phyloP scores from a whole-genome alignment of 225 moss, liverwort and hornwort species.

The Sphagnum contortum region DNA sequence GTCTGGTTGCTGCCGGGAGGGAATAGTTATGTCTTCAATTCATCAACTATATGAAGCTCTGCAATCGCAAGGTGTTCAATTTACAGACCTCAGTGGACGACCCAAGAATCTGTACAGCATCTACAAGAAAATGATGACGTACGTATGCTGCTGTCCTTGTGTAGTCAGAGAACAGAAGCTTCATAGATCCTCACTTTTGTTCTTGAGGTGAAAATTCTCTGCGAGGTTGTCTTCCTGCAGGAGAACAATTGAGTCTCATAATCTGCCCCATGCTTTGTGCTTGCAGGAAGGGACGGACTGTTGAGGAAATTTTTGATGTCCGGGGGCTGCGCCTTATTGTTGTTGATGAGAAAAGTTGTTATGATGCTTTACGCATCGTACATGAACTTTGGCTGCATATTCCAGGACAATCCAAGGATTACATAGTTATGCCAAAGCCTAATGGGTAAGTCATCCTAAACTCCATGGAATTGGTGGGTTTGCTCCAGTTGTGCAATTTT shows the following conservation, averaged over 20 bases:
- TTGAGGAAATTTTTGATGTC: constrained; percentile 83
- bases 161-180: not conserved
- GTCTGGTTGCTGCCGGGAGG: constrained; percentile 55
- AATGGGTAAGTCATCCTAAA: constrained; percentile 45
- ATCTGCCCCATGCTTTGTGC: no score
- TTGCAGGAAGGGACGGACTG: constrained; percentile 60
- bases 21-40: constrained; percentile 60
- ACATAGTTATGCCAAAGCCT: constrained; percentile 57
- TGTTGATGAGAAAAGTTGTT: constrained; percentile 58
- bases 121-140: constrained; percentile 82
- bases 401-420: constrained; percentile 70
- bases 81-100: constrained; percentile 64
- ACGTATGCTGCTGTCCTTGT: constrained; percentile 8
- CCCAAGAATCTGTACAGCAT: constrained; percentile 92
- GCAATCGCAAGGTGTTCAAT: constrained; percentile 39
- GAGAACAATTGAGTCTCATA: no score
- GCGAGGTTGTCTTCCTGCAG: no score
- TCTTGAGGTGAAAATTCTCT: no score
- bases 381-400: constrained; percentile 66
- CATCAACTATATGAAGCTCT: constrained; percentile 53
- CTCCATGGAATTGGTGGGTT: not conserved
- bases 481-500: not conserved
- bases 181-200: not conserved
- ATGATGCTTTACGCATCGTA: constrained; percentile 63
- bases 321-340: constrained; percentile 75